Conservation (phyloP, 805 yeast species). For the Candida pseudofarinosa region DNA sequence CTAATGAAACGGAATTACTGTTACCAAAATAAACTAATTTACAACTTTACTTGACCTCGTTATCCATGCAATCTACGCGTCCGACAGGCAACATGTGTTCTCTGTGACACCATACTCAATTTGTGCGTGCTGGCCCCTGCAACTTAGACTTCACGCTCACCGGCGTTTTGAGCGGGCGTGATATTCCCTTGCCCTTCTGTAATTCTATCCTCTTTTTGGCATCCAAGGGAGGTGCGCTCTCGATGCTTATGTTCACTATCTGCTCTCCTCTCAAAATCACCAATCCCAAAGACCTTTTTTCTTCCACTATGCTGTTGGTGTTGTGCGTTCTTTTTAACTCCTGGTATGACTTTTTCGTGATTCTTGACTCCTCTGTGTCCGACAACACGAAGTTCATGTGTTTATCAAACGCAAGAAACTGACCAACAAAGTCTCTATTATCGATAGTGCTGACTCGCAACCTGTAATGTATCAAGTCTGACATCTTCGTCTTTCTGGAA, state of each 20-base stretch:
- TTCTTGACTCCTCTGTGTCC: conserved; percentile 79
- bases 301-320: conserved; percentile 46
- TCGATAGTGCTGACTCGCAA: conserved; percentile 75
- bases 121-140: conserved; percentile 19
- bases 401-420: conserved; percentile 81
- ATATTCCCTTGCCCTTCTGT: conserved; percentile 21
- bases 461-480: conserved; percentile 70
- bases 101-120: neutral
- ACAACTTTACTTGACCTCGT: too few species aligned
- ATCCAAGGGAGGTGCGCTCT: conserved; percentile 53
- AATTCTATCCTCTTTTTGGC: conserved; percentile 23
- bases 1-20: neutral
- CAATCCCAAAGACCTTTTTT: conserved; percentile 75
- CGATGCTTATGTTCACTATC: conserved; percentile 67
- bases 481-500: conserved; percentile 40
- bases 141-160: conserved; percentile 21
- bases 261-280: conserved; percentile 86
- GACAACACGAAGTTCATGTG: conserved; percentile 82
- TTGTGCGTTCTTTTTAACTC: conserved; percentile 28
- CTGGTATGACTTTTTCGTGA: conserved; percentile 55
- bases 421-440: conserved; percentile 73
- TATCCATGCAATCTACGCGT: too few species aligned
- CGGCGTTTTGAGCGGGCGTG: conserved; percentile 34
- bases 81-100: too few species aligned
- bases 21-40: neutral